These are phyloP conservation scores for Cymodocea nodosa DNA, from an alignment of 116 monocot genomes.

Conservation along the genomic window DNA sequence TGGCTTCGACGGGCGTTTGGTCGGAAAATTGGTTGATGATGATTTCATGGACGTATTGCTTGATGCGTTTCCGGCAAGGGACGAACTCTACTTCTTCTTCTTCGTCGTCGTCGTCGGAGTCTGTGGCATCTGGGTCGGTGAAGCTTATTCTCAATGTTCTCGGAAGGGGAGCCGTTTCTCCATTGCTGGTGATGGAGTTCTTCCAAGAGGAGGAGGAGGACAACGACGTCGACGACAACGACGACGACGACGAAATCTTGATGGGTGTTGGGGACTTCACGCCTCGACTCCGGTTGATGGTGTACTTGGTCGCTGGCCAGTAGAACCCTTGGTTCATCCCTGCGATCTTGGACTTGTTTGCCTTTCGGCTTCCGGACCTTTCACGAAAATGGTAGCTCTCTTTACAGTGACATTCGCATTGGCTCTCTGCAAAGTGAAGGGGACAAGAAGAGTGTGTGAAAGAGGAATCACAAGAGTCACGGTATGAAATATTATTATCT, in stretches of 20 bases:
- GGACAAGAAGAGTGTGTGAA: not conserved
- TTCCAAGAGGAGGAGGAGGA: no score
- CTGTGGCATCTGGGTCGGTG: slow-evolving; percentile 52
- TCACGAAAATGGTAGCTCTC: not conserved
- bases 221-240: no score
- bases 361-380: not conserved
- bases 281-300: not conserved
- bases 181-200: no score
- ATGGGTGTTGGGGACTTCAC: not conserved
- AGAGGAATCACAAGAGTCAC: not conserved
- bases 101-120: slow-evolving; percentile 31
- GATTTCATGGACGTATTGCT: slow-evolving; percentile 29
- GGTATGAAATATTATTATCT: not conserved
- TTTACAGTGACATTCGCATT: slow-evolving; percentile 6
- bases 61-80: slow-evolving; percentile 13
- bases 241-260: no score
- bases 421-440: not conserved
- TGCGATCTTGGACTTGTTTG: not conserved
- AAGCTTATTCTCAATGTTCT: slow-evolving; percentile 32
- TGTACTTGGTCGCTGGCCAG: slow-evolving; percentile 4
- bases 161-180: not conserved
- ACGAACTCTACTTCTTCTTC: not conserved
- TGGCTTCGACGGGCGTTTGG: not conserved
- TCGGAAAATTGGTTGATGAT: slow-evolving; percentile 5
- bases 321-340: not conserved